Percentiles rank a stretch among this genome's conserved stretches.
Evolutionary conservation across 2,329 filamentous ascomycete species (phyloP).

Genomic region (Zopfia rhizophila): DNA sequence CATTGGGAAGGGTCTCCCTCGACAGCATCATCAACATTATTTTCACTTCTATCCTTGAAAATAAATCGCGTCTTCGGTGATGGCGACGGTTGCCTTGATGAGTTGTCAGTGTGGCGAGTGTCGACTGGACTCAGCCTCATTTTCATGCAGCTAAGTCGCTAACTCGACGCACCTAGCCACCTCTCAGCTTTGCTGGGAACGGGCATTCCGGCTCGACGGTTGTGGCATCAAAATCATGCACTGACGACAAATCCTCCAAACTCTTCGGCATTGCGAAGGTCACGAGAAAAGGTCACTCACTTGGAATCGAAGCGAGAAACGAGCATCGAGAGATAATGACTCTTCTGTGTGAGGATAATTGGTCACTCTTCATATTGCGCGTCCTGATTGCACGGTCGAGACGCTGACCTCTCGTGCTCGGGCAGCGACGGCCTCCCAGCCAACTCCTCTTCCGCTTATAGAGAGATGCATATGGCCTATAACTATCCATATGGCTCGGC

Average conservation of each 20-base stretch:
- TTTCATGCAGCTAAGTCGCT: constrained; percentile 30
- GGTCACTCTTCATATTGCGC: constrained; percentile 33
- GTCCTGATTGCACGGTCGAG: constrained; percentile 41
- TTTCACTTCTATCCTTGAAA: neutral
- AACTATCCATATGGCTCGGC: constrained; percentile 26
- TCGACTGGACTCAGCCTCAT: constrained; percentile 44
- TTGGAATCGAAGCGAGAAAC: constrained; percentile 34
- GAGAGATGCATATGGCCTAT: constrained; percentile 38
- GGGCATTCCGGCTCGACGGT: constrained; percentile 35
- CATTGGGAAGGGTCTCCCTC: constrained; percentile 21
- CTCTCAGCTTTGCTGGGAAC: constrained; percentile 39
- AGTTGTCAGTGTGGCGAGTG: constrained; percentile 26
- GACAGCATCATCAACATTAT: constrained; percentile 1
- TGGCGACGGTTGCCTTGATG: constrained; percentile 17
- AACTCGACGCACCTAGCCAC: constrained; percentile 42
- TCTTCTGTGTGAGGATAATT: constrained; percentile 38
- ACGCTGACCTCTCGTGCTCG: constrained; percentile 20
- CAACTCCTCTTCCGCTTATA: constrained; percentile 30
- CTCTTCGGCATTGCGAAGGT: constrained; percentile 28
- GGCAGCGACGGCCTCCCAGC: constrained; percentile 34
- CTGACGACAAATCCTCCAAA: constrained; percentile 27
- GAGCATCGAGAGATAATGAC: constrained; percentile 40
- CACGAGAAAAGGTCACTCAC: constrained; percentile 39
- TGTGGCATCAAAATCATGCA: constrained; percentile 21
- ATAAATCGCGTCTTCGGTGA: constrained; percentile 5